Percentiles rank a stretch among this genome's conserved stretches.
These are phyloP conservation scores for Zygosaccharomyces bailii DNA, from an alignment of 805 yeast species.

Conservation along the genomic window DNA sequence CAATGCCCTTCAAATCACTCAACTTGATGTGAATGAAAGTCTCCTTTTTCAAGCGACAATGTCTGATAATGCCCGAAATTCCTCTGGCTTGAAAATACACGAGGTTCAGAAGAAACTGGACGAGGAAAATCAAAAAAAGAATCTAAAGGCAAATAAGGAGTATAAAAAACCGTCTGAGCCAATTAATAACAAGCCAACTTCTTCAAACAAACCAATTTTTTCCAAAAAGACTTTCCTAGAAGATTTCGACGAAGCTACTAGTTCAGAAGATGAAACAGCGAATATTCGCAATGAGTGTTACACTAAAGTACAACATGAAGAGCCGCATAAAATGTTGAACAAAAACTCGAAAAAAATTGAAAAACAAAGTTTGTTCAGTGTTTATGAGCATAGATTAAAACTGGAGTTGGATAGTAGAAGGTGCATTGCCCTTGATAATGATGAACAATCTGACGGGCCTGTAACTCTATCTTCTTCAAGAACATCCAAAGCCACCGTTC, in stretches of 20 bases:
- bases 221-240: conserved; percentile 24
- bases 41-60: conserved; percentile 5
- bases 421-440: conserved; percentile 22
- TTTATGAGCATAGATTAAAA: conserved; percentile 24
- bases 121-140: conserved; percentile 10
- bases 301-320: background rate
- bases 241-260: conserved; percentile 21
- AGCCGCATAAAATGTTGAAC: background rate
- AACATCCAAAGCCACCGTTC: conserved; percentile 35
- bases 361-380: conserved; percentile 13
- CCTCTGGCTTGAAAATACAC: conserved; percentile 16
- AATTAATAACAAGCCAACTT: conserved; percentile 5
- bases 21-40: conserved; percentile 1
- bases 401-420: conserved; percentile 13
- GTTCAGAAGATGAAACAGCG: conserved; percentile 3
- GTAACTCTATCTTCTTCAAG: conserved; percentile 15
- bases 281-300: background rate
- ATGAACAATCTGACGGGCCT: conserved; percentile 14
- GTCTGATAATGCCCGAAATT: conserved; percentile 1
- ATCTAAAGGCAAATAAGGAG: background rate
- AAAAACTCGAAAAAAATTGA: background rate
- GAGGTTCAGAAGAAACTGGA: conserved; percentile 20
- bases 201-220: no score
- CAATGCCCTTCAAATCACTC: background rate
- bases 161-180: no score